phyloP scores from a whole-genome alignment of 2,329 filamentous ascomycete genomes.

The Leptographium galeiforme region DNA sequence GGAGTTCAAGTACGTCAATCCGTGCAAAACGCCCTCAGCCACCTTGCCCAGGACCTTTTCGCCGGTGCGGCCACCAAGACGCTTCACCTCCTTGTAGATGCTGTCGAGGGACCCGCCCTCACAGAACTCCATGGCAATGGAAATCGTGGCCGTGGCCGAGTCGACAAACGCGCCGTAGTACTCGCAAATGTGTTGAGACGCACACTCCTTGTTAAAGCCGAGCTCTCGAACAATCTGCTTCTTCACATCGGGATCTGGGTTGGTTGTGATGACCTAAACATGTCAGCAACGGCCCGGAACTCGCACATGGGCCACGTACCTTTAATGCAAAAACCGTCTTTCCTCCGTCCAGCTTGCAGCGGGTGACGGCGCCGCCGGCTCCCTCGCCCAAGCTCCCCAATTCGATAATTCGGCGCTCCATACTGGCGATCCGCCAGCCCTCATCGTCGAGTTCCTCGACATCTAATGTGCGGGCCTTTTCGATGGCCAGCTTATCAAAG shows the following conservation, averaged over 20 bases:
- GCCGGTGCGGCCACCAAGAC: constrained; percentile 82
- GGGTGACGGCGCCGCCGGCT: constrained; percentile 87
- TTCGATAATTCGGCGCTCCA: constrained; percentile 77
- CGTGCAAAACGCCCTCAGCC: constrained; percentile 85
- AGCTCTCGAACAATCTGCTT: constrained; percentile 95
- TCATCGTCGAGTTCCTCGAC: constrained; percentile 93
- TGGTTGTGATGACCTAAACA: constrained; percentile 82
- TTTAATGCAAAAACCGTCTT: constrained; percentile 95
- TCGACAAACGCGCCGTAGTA: constrained; percentile 98
- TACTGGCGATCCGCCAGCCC: constrained; percentile 85
- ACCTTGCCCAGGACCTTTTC: constrained; percentile 97
- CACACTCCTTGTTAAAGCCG: constrained; percentile 95
- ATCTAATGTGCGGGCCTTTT: constrained; percentile 72
- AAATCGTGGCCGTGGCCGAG: constrained; percentile 89
- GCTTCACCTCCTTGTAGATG: constrained; percentile 95
- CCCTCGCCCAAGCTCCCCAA: constrained; percentile 85
- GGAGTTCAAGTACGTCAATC: constrained; percentile 86
- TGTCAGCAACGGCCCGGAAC: not conserved
- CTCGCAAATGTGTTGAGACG: constrained; percentile 87
- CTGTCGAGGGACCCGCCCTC: constrained; percentile 92
- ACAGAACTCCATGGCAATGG: constrained; percentile 98
- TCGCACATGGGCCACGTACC: constrained; percentile 38
- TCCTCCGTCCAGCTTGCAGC: constrained; percentile 75
- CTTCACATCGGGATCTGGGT: constrained; percentile 94
- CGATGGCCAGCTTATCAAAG: constrained; percentile 68